A percentile compares a stretch with the other conserved stretches of the same genome.
phyloP scores from a whole-genome alignment of 169 alveolate species.

The Plasmodium falciparum region DNA sequence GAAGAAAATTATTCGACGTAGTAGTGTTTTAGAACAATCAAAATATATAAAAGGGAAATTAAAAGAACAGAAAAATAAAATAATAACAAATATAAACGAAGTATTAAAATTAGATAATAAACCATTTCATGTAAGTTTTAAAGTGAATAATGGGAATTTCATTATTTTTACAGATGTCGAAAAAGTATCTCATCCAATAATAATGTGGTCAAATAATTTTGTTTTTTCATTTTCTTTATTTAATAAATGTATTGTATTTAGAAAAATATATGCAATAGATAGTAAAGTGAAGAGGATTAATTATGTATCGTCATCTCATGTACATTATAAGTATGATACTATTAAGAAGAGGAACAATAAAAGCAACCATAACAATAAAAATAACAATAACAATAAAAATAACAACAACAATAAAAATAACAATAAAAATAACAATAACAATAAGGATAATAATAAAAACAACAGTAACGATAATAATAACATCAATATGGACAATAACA shows the following conservation, averaged over 20 bases:
- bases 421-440: background rate
- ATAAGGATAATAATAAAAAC: background rate
- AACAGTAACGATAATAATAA: too few species aligned
- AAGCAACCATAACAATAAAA: background rate
- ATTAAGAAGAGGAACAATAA: too few species aligned
- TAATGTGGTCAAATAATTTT: constrained; percentile 76
- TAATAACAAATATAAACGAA: constrained; percentile 63
- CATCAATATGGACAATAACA: too few species aligned
- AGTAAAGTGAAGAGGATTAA: constrained; percentile 74
- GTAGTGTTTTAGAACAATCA: constrained; percentile 3
- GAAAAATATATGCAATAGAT: constrained; percentile 73
- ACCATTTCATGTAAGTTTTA: constrained; percentile 64
- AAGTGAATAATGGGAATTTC: constrained; percentile 75
- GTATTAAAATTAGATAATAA: constrained; percentile 63
- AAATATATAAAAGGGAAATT: constrained; percentile 34
- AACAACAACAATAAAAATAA: too few species aligned
- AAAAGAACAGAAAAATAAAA: constrained; percentile 40
- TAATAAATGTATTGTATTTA: constrained; percentile 61
- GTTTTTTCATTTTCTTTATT: constrained; percentile 57
- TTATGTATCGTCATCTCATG: constrained; percentile 16
- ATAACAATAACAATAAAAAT: too few species aligned
- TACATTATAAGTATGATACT: too few species aligned
- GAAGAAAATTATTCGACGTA: background rate
- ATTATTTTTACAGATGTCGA: constrained; percentile 69
- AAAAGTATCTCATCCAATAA: constrained; percentile 56